These are phyloP conservation scores for Umbelopsis sp. DNA, from an alignment of 192 early-diverging fungal genomes.

Conservation along the genomic window DNA sequence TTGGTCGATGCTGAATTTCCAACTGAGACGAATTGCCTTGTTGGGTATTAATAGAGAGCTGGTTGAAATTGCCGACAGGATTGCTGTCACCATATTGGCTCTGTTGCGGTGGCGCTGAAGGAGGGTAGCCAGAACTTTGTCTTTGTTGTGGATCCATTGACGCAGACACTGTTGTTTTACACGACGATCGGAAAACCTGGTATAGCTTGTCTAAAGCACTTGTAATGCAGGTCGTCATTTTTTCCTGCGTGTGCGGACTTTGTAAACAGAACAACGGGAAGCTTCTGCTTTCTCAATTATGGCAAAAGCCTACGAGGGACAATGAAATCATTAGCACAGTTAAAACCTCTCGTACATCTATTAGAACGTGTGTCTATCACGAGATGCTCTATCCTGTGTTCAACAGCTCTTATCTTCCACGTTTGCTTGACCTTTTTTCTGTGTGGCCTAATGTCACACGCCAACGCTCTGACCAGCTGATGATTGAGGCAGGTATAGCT, in stretches of 20 bases:
- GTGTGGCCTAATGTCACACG: too few species aligned
- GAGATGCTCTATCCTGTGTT: too few species aligned
- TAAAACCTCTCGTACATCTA: too few species aligned
- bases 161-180: neutral
- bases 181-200: neutral
- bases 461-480: too few species aligned
- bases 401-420: too few species aligned
- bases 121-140: neutral
- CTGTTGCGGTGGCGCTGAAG: neutral
- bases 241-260: neutral
- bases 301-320: neutral
- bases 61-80: neutral
- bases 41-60: slow-evolving; percentile 15
- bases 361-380: too few species aligned
- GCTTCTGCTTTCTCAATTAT: neutral
- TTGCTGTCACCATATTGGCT: neutral
- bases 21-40: neutral
- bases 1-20: slow-evolving; percentile 13
- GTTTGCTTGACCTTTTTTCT: too few species aligned
- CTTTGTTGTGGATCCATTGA: neutral
- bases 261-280: slow-evolving; percentile 18
- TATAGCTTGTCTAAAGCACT: neutral
- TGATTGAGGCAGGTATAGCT: too few species aligned
- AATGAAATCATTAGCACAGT: too few species aligned
- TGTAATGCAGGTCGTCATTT: slow-evolving; percentile 2